Evolutionary conservation across 768 basidiomycete species (phyloP).

Genomic region (Auricularia auricula-judae): DNA sequence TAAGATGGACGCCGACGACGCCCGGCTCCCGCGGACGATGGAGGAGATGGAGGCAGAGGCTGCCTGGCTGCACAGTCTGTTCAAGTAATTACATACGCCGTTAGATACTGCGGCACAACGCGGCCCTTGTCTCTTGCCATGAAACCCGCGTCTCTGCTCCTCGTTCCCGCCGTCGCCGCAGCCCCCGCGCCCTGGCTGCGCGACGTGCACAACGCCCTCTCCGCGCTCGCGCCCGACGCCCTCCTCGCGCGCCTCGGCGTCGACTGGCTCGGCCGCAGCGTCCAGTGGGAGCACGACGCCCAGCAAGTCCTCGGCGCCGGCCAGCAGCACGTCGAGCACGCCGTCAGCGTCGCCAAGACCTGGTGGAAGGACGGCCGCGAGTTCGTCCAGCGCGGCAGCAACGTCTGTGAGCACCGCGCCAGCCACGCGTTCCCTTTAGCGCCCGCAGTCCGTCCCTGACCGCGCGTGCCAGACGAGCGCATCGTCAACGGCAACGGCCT

Average conservation of each 20-base stretch:
- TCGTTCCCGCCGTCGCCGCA: neutral
- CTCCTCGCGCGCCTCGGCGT: neutral
- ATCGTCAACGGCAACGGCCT: slow-evolving; percentile 32
- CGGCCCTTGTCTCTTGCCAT: neutral
- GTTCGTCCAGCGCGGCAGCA: slow-evolving; percentile 58
- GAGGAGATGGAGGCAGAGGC: slow-evolving; percentile 81
- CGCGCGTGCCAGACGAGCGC: slow-evolving; percentile 45
- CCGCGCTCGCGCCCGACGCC: slow-evolving; percentile 1
- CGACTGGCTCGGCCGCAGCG: slow-evolving; percentile 1
- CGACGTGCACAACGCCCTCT: neutral
- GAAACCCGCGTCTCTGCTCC: neutral
- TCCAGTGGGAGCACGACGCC: slow-evolving; percentile 14
- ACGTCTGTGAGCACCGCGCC: slow-evolving; percentile 45
- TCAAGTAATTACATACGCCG: neutral
- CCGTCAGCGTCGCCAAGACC: slow-evolving; percentile 30
- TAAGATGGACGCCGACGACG: slow-evolving; percentile 61
- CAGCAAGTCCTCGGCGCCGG: slow-evolving; percentile 6
- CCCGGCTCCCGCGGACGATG: slow-evolving; percentile 45
- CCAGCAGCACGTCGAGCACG: too few relatives aligned
- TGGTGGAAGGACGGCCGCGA: slow-evolving; percentile 55
- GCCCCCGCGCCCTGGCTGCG: neutral
- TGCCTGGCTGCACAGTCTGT: slow-evolving; percentile 37
- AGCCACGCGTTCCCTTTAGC: neutral
- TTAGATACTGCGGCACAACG: too few relatives aligned
- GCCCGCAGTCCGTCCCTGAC: neutral